Conservation (phyloP, 75 land plant genomes). For the Cryptomeria japonica region DNA sequence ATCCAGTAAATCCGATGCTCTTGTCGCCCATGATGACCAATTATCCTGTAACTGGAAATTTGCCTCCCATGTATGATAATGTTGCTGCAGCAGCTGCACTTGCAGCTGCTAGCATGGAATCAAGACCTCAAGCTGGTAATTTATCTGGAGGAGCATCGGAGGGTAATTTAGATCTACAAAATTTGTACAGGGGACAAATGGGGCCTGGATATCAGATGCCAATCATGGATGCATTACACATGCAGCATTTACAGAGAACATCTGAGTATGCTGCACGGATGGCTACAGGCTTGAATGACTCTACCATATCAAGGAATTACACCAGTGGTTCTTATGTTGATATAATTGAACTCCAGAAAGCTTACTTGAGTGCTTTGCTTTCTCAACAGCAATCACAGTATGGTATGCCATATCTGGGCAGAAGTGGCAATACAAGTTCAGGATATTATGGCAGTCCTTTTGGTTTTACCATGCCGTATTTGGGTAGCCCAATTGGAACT, state of each 20-base stretch:
- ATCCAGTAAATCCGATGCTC: constrained; percentile 48
- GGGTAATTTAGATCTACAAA: constrained; percentile 44
- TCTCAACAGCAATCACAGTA: constrained; percentile 67
- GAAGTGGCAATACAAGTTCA: constrained; percentile 46
- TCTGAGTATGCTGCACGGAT: constrained; percentile 64
- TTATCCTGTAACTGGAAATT: constrained; percentile 42
- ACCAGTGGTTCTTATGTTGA: constrained; percentile 51
- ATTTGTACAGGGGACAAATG: constrained; percentile 48
- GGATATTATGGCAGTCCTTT: constrained; percentile 70
- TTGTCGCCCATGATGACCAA: constrained; percentile 55
- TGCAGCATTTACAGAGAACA: constrained; percentile 66
- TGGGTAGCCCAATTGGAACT: constrained; percentile 68
- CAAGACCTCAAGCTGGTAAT: constrained; percentile 41
- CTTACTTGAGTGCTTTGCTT: constrained; percentile 44
- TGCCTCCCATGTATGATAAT: constrained; percentile 53
- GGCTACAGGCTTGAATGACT: constrained; percentile 46
- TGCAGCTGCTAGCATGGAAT: constrained; percentile 55
- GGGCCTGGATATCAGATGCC: constrained; percentile 43
- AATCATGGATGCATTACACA: constrained; percentile 59
- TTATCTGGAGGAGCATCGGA: constrained; percentile 25
- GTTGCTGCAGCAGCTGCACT: constrained; percentile 61
- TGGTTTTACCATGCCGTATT: constrained; percentile 68
- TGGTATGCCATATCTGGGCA: constrained; percentile 46
- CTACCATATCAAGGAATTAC: constrained; percentile 48
- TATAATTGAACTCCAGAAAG: constrained; percentile 63